A percentile compares a stretch with the other conserved stretches of the same genome.
Evolutionary conservation across 768 basidiomycete species (phyloP).

Genomic region (Macrolepiota dolichaula): DNA sequence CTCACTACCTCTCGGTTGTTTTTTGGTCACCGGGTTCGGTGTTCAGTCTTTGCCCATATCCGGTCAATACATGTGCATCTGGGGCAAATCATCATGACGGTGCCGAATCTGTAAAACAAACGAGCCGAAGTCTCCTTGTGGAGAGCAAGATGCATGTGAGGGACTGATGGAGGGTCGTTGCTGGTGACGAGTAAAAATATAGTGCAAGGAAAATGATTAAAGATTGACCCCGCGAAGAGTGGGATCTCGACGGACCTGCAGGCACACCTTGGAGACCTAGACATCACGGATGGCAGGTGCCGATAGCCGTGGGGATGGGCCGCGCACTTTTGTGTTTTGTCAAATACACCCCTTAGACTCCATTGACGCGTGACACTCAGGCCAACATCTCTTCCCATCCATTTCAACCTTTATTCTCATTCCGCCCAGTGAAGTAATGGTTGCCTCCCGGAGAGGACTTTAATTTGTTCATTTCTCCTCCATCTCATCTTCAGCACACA

Average conservation of each 20-base stretch:
- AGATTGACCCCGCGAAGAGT: neutral
- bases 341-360: neutral
- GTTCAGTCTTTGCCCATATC: neutral
- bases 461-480: conserved; percentile 16
- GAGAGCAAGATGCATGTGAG: neutral
- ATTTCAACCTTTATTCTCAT: neutral
- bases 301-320: conserved; percentile 6
- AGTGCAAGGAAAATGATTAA: neutral
- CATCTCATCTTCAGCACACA: neutral
- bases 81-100: neutral
- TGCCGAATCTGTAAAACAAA: neutral
- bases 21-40: neutral
- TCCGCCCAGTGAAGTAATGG: conserved; percentile 26
- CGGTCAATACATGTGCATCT: neutral
- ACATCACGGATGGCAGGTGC: conserved; percentile 5
- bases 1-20: neutral
- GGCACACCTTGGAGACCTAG: conserved; percentile 6
- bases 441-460: conserved; percentile 29
- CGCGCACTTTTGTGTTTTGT: neutral
- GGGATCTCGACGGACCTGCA: conserved; percentile 4
- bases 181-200: conserved; percentile 7
- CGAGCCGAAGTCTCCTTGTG: neutral
- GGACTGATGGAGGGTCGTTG: neutral
- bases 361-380: conserved; percentile 3
- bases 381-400: neutral